phyloP scores from a whole-genome alignment of 306 rosid species.

The Pyrus betulifolia region DNA sequence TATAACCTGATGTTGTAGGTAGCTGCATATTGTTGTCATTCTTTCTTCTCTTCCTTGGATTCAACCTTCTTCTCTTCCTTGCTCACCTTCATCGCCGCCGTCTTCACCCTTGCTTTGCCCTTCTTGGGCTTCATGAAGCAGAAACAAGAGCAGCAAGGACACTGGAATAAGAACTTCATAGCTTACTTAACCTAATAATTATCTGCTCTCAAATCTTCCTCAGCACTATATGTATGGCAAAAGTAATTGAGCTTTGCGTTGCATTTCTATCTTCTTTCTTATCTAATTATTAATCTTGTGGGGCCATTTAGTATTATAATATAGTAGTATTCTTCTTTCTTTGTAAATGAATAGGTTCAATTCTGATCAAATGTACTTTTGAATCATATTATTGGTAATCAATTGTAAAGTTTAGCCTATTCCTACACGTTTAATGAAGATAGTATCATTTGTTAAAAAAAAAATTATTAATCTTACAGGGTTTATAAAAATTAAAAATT shows the following conservation, averaged over 20 bases:
- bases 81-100: not conserved
- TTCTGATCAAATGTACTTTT: fast-evolving
- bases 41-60: constrained; percentile 42
- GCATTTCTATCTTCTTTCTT: constrained; percentile 16
- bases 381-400: too few species aligned
- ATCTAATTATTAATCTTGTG: not conserved
- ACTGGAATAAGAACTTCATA: constrained; percentile 63
- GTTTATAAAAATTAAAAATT: not conserved
- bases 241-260: not conserved
- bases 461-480: too few species aligned
- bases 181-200: constrained; percentile 2
- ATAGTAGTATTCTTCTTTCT: fast-evolving
- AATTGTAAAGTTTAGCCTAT: too few species aligned
- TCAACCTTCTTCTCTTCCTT: constrained; percentile 27
- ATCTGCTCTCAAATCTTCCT: not conserved
- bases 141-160: constrained; percentile 59
- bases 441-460: too few species aligned
- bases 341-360: fast-evolving
- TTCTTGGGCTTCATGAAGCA: constrained; percentile 71
- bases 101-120: constrained; percentile 40
- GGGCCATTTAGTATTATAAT: not conserved
- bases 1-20: not conserved
- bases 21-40: constrained; percentile 18
- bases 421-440: fast-evolving
- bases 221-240: not conserved